Evolutionary conservation across 805 yeast species (phyloP).

Genomic region (Metschnikowia proteae): DNA sequence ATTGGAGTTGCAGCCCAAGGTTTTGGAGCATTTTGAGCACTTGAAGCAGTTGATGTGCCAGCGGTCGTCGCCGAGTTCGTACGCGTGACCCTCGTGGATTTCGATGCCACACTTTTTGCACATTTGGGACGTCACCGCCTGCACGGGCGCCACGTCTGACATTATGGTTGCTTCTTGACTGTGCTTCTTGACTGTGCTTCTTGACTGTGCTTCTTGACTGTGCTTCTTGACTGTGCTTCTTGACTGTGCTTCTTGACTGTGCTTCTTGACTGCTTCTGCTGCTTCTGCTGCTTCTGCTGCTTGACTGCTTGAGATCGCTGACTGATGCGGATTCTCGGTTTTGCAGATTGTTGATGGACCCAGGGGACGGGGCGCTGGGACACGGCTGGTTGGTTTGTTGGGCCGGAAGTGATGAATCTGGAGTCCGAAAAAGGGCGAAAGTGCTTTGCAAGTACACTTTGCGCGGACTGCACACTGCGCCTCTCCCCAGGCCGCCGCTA

Average conservation of each 20-base stretch:
- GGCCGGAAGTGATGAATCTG: not conserved
- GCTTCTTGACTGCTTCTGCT: not conserved
- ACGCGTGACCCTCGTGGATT: constrained; percentile 88
- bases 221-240: not conserved
- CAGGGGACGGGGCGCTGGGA: not conserved
- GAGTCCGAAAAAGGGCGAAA: constrained; percentile 4
- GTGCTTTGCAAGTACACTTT: not conserved
- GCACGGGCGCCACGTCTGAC: constrained; percentile 4
- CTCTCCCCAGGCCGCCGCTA: not conserved
- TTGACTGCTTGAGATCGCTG: too few species aligned
- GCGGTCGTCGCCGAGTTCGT: constrained; percentile 87
- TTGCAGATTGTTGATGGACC: too few species aligned
- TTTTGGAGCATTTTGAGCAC: constrained; percentile 78
- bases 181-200: not conserved
- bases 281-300: too few species aligned
- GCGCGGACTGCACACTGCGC: constrained; percentile 3
- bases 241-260: not conserved
- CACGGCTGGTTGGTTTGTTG: not conserved
- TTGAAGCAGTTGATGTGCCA: constrained; percentile 95
- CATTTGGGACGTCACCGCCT: constrained; percentile 19
- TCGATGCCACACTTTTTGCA: constrained; percentile 42
- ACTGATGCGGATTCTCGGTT: too few species aligned
- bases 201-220: not conserved
- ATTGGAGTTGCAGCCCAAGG: constrained; percentile 82
- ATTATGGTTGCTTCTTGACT: not conserved